phyloP scores from a whole-genome alignment of 495 filamentous ascomycete genomes.

The Trichoderma erinaceum region DNA sequence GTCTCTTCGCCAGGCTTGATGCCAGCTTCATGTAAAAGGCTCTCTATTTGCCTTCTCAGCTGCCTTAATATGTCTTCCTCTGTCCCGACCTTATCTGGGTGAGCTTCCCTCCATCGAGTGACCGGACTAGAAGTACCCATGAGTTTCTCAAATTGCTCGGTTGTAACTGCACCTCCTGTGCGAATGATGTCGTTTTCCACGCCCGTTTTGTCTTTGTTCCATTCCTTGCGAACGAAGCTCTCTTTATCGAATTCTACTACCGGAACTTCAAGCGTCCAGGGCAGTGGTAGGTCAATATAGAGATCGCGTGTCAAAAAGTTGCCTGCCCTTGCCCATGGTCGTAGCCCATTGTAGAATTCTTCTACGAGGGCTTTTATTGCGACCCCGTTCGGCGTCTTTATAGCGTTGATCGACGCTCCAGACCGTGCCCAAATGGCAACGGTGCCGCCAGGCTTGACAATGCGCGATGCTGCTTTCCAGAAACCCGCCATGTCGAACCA shows the following conservation, averaged over 20 bases:
- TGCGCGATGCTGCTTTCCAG: conserved; percentile 52
- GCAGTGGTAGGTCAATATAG: conserved; percentile 43
- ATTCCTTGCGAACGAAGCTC: conserved; percentile 37
- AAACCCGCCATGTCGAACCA: conserved; percentile 59
- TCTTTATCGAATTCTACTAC: conserved; percentile 37
- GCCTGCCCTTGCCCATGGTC: conserved; percentile 20
- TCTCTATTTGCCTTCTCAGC: not conserved
- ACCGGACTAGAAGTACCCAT: conserved; percentile 39
- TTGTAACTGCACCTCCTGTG: conserved; percentile 19
- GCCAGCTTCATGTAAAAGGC: not conserved
- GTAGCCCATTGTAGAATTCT: conserved; percentile 26
- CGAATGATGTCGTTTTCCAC: conserved; percentile 21
- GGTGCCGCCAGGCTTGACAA: conserved; percentile 50
- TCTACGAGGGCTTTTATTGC: conserved; percentile 25
- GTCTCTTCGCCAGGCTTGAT: not conserved
- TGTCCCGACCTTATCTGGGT: conserved; percentile 26
- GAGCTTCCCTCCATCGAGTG: conserved; percentile 44
- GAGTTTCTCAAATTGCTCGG: conserved; percentile 25
- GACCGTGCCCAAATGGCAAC: conserved; percentile 49
- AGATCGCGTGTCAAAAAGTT: conserved; percentile 31
- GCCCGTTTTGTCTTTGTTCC: conserved; percentile 20
- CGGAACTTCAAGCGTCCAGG: conserved; percentile 39
- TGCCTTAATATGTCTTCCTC: conserved; percentile 22
- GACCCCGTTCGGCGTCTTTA: conserved; percentile 26
- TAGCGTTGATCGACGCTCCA: conserved; percentile 29